Evolutionary conservation across 2,329 filamentous ascomycete species (phyloP).

Genomic region (Colletotrichum sp.): DNA sequence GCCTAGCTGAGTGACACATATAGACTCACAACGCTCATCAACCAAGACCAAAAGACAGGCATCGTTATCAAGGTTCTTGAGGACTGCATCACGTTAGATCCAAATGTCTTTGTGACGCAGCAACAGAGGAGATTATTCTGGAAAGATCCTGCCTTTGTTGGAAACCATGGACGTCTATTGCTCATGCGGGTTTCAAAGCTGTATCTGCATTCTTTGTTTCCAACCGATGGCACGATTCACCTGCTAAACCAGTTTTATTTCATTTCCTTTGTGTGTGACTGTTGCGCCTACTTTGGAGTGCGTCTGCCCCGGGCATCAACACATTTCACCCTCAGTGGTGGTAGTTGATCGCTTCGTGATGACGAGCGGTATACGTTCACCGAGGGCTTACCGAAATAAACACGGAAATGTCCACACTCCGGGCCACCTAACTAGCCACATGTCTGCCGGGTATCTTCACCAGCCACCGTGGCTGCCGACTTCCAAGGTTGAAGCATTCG

Average conservation of each 20-base stretch:
- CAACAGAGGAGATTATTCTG: neutral
- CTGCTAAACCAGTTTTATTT: neutral
- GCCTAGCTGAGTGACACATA: fast-evolving
- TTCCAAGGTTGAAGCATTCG: neutral
- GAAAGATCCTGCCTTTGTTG: neutral
- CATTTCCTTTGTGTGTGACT: neutral
- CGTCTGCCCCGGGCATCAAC: fast-evolving
- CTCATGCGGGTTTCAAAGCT: neutral
- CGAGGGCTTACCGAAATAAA: neutral
- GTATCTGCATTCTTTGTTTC: neutral
- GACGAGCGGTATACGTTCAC: neutral
- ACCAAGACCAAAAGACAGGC: neutral
- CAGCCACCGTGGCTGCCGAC: neutral
- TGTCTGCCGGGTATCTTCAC: neutral
- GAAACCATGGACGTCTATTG: neutral
- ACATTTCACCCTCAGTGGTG: fast-evolving
- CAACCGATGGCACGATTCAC: neutral
- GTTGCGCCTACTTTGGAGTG: fast-evolving
- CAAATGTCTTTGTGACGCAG: neutral
- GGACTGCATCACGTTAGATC: neutral
- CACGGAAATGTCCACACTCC: neutral
- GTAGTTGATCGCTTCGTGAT: neutral
- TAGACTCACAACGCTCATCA: neutral
- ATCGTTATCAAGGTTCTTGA: neutral
- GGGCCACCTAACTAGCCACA: neutral